phyloP scores from a whole-genome alignment of 2,329 filamentous ascomycete genomes.

The Rhytidhysteron rufulum region DNA sequence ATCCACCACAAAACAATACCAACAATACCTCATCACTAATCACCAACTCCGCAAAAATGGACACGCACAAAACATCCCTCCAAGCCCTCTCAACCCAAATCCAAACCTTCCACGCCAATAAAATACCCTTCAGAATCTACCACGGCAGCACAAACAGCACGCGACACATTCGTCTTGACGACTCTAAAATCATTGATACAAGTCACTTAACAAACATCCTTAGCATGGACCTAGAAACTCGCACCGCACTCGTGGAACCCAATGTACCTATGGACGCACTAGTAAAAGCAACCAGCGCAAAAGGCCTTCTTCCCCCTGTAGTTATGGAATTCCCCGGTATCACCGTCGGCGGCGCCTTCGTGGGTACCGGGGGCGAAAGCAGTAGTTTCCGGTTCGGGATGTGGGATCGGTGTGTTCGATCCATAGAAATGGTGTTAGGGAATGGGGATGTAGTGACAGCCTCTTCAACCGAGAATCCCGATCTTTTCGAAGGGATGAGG shows the following conservation, averaged over 20 bases:
- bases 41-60: no score
- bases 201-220: not conserved
- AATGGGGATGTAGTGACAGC: slow-evolving; percentile 54
- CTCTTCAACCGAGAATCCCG: slow-evolving; percentile 41
- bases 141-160: not conserved
- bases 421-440: slow-evolving; percentile 60
- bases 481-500: slow-evolving; percentile 58
- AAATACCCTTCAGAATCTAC: slow-evolving; percentile 1
- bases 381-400: slow-evolving; percentile 63
- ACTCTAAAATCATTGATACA: not conserved
- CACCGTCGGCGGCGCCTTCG: slow-evolving; percentile 64
- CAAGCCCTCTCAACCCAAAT: not conserved
- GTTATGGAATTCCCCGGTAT: slow-evolving; percentile 72
- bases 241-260: not conserved
- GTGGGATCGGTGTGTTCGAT: slow-evolving; percentile 61
- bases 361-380: slow-evolving; percentile 64
- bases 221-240: not conserved
- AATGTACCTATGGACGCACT: slow-evolving; percentile 1
- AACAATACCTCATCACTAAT: no score
- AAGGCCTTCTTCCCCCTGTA: slow-evolving; percentile 59
- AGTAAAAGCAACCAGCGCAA: slow-evolving; percentile 52
- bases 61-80: not conserved
- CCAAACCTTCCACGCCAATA: not conserved
- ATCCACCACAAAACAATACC: no score
- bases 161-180: not conserved